Conservation (phyloP, 257 asterid species). For the Nemophila menziesii region DNA sequence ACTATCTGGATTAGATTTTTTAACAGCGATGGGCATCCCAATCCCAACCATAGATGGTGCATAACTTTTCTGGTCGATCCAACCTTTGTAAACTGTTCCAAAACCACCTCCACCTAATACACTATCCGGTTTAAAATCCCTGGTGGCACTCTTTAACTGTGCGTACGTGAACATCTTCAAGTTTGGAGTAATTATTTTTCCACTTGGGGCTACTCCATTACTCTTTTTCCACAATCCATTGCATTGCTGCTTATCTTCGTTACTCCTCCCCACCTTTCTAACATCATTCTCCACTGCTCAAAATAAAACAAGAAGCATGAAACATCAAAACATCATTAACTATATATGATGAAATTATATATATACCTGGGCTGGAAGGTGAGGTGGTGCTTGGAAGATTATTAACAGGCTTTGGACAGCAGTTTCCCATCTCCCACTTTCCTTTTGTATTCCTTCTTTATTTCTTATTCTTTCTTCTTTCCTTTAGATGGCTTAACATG, state of each 20-base stretch:
- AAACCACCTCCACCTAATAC: slow-evolving; percentile 40
- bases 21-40: slow-evolving; percentile 84
- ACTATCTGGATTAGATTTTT: slow-evolving; percentile 73
- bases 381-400: slow-evolving; percentile 11
- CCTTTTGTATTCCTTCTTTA: too few species aligned
- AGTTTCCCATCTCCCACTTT: slow-evolving; percentile 26
- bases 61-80: slow-evolving; percentile 35
- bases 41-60: slow-evolving; percentile 59
- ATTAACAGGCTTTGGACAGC: slow-evolving; percentile 31
- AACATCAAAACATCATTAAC: neutral
- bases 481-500: neutral
- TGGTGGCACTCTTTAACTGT: slow-evolving; percentile 23
- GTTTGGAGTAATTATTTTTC: slow-evolving; percentile 15
- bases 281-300: too few species aligned
- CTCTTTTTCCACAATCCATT: neutral
- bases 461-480: slow-evolving; percentile 1
- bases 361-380: slow-evolving; percentile 9
- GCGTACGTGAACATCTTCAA: slow-evolving; percentile 20
- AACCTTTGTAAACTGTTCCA: slow-evolving; percentile 36
- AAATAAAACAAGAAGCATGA: too few species aligned
- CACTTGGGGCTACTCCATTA: slow-evolving; percentile 5
- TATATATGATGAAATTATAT: neutral
- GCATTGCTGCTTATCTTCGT: neutral
- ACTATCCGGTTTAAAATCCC: slow-evolving; percentile 29
- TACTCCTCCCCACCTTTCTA: neutral